Base-by-base conservation (phyloP, 1,139 yeast genomes). In the Scheffersomyces stambukii region DNA sequence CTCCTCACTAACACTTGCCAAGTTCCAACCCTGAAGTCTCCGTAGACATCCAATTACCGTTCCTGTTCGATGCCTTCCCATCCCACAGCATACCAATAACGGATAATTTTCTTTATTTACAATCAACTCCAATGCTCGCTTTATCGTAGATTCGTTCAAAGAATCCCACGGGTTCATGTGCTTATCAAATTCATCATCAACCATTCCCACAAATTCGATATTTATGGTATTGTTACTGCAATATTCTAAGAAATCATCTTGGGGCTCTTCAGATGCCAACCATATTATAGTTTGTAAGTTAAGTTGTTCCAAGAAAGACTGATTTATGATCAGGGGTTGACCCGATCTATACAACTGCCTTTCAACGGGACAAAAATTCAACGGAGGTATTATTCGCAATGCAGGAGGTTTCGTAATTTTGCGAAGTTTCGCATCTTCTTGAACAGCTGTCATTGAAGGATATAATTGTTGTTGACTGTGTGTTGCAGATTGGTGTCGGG, bases 21-120 rank as follows among this genome's bases (percentile, higher is more conserved):
- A 63, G 49, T 91, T 91, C 98, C 98, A 91, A 13, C 94, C 91
- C 63, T 89, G 96, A 16, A 91, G 60, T 38, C 95, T 69, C 40
- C 98, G 64, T 28, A 91, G 62, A 54, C 97, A 91, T 1, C 98
- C 98, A 33, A 91, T 76, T 3, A 91, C 95, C 0, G 96, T 88
- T 1, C 98, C 98, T 0, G 96, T 88, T 37, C 97, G 70, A 54
- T 91, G 97, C 42, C 97, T 66, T 0, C 98, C 98, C 97, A 89
- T 89, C 8, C 96, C 96, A 49, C 97, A 91, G 55, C 97, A 89
- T 6, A 88, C 91, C 29, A 91, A 60, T 38, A 89, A 46, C 0
- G 98, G 97, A 46, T 85, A 84, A 50, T 80, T 76, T n/a, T 73
- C 69, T 39, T 69, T 70, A 45, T 84, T 74, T 30, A 81, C 74